Evolutionary conservation across 345 rosid species (phyloP).

Genomic region (Chamaenerion angustifolium): DNA sequence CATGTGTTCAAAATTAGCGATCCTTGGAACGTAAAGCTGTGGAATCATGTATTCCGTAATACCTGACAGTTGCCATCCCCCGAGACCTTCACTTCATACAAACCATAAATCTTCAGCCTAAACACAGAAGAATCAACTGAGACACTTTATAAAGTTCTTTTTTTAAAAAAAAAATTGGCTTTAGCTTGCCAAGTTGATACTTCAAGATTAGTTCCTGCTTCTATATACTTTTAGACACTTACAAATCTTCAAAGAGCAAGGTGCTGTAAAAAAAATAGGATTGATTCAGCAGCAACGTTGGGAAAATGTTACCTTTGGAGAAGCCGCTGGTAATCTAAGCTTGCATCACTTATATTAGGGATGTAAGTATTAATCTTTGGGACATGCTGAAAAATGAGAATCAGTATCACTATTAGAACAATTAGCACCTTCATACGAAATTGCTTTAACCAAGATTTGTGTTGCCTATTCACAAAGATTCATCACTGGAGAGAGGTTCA

Average conservation of each 20-base stretch:
- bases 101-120: constrained; percentile 68
- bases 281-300: too few relatives aligned
- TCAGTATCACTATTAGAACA: neutral
- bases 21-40: neutral
- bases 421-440: neutral
- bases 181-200: too few relatives aligned
- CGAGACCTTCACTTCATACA: constrained; percentile 76
- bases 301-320: constrained; percentile 41
- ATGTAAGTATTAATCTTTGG: constrained; percentile 71
- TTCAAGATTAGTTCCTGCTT: neutral
- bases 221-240: too few relatives aligned
- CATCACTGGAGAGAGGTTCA: too few relatives aligned
- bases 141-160: too few relatives aligned
- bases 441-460: neutral
- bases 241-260: too few relatives aligned
- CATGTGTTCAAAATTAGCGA: neutral
- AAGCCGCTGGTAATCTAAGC: constrained; percentile 85
- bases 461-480: too few relatives aligned
- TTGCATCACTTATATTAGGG: constrained; percentile 65
- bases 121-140: neutral
- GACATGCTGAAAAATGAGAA: constrained; percentile 40
- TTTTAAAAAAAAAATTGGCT: too few relatives aligned
- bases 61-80: constrained; percentile 99
- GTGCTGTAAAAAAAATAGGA: too few relatives aligned
- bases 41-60: constrained; percentile 1